A percentile compares a stretch with the other conserved stretches of the same genome.
Conservation (phyloP, 1,284 basidiomycete species). For the Cutaneotrichosporon dermatis region DNA sequence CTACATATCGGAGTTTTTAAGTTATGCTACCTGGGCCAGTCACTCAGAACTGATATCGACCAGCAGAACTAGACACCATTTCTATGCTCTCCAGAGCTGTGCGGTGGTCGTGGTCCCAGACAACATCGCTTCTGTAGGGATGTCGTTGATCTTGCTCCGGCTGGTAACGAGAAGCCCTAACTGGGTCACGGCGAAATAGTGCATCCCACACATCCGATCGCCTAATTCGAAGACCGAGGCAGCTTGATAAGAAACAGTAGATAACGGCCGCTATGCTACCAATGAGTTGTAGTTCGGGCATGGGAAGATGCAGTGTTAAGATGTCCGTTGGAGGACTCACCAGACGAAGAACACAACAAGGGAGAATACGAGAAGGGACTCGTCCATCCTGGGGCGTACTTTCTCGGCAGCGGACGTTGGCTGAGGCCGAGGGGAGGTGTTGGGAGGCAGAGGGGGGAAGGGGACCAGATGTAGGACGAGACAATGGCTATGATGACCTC, state of each 20-base stretch:
- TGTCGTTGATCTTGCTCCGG: not conserved
- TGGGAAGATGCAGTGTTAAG: not conserved
- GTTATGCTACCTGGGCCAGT: too few relatives aligned
- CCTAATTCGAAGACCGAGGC: slow-evolving; percentile 39
- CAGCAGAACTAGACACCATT: not conserved
- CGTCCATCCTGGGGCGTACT: slow-evolving; percentile 29
- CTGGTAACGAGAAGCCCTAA: not conserved
- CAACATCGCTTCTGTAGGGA: not conserved
- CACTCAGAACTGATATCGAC: not conserved
- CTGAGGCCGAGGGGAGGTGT: not conserved
- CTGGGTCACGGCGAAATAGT: slow-evolving; percentile 5
- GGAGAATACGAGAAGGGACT: slow-evolving; percentile 36
- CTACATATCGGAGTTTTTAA: not conserved
- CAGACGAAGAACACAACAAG: slow-evolving; percentile 32
- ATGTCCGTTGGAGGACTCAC: slow-evolving; percentile 17
- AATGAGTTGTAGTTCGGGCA: not conserved
- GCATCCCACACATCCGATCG: slow-evolving; percentile 39
- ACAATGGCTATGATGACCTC: too few relatives aligned
- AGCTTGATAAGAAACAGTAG: slow-evolving; percentile 47
- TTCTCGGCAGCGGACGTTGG: not conserved
- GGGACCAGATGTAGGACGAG: not conserved
- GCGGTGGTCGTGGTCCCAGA: not conserved
- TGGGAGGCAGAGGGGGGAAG: not conserved
- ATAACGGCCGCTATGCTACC: slow-evolving; percentile 35
- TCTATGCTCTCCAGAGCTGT: not conserved